A percentile compares a stretch with the other conserved stretches of the same genome.
These are phyloP conservation scores for Lasiodiplodia sp. DNA, from an alignment of 2,329 filamentous ascomycete species.

Conservation along the genomic window DNA sequence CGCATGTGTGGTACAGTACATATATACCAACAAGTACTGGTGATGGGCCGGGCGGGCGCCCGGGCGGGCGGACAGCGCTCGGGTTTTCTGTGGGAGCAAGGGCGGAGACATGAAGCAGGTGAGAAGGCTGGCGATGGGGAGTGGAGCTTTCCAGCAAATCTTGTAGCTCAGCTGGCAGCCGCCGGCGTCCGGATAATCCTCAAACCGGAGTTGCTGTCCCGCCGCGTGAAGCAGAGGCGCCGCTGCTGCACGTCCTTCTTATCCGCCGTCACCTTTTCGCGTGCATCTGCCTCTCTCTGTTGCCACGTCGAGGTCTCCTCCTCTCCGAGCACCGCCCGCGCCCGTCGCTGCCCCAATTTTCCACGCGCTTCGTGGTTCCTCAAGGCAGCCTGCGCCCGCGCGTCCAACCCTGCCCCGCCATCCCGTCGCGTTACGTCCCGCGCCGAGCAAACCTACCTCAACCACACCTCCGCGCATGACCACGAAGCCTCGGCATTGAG, in stretches of 20 bases:
- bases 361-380: conserved; percentile 18
- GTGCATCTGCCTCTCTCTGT: conserved; percentile 24
- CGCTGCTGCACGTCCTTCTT: conserved; percentile 27
- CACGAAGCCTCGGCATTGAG: conserved; percentile 27
- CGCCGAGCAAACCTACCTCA: conserved; percentile 28
- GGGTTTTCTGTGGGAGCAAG: conserved; percentile 7
- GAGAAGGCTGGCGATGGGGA: conserved; percentile 19
- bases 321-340: conserved; percentile 14
- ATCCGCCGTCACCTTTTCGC: conserved; percentile 27
- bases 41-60: background rate
- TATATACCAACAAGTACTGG: background rate
- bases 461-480: conserved; percentile 26
- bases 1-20: background rate
- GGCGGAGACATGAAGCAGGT: conserved; percentile 20
- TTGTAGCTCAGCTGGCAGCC: conserved; percentile 24
- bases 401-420: conserved; percentile 30
- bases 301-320: conserved; percentile 15
- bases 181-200: conserved; percentile 19
- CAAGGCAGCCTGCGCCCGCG: conserved; percentile 24
- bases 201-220: conserved; percentile 16
- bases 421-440: conserved; percentile 27
- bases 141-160: conserved; percentile 27
- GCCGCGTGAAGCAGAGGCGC: conserved; percentile 12
- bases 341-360: conserved; percentile 5
- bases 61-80: conserved; percentile 1